Evolutionary conservation across 2,329 filamentous ascomycete genomes (phyloP).

Genomic region (Ophiocordyceps camponoti-rufipedis): DNA sequence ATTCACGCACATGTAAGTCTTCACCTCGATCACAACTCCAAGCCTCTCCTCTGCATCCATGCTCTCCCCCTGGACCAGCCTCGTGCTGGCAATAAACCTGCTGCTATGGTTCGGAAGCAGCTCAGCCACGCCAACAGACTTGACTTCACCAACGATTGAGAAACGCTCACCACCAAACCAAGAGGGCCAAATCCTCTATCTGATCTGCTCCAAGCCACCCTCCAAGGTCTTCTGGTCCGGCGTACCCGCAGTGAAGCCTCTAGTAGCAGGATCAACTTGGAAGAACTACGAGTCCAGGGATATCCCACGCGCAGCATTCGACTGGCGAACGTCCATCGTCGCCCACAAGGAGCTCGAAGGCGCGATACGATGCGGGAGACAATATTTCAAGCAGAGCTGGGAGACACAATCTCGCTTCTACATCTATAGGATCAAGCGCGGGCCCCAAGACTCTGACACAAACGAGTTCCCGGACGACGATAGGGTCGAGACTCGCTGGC

Average conservation of each 20-base stretch:
- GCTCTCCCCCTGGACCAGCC: background rate
- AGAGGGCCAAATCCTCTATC: background rate
- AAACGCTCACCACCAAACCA: background rate
- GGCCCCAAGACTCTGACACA: background rate
- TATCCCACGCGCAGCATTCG: too few relatives aligned
- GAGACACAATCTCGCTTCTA: background rate
- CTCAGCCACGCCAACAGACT: background rate
- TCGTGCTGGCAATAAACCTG: background rate
- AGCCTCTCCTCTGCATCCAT: background rate
- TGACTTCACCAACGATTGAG: background rate
- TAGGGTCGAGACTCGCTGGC: background rate
- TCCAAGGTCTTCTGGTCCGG: background rate
- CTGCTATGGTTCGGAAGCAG: background rate
- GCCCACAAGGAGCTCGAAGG: background rate
- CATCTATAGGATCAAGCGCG: background rate
- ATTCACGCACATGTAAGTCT: too few relatives aligned
- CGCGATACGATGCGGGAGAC: background rate
- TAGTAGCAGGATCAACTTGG: background rate
- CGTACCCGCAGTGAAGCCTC: background rate
- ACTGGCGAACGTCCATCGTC: background rate
- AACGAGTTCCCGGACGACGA: background rate
- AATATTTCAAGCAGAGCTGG: background rate
- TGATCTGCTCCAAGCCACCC: background rate
- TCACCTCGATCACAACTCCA: too few relatives aligned
- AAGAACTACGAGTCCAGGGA: background rate